Percentiles rank a stretch among this genome's conserved stretches.
phyloP scores from a whole-genome alignment of 129 eudicot genomes.

The sunflower (Helianthus annuus) region DNA sequence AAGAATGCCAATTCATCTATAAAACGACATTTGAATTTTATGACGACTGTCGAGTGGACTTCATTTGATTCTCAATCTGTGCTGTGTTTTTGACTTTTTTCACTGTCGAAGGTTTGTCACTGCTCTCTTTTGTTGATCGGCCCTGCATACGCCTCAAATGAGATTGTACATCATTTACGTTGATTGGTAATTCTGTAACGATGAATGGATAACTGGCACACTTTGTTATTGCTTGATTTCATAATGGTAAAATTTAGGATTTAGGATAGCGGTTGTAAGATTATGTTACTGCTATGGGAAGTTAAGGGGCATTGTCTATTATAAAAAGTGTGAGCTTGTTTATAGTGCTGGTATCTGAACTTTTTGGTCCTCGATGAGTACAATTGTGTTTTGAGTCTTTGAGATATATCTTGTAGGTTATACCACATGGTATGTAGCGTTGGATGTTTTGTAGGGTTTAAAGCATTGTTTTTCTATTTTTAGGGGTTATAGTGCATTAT shows the following conservation, averaged over 20 bases:
- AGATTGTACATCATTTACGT: neutral
- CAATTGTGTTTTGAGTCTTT: neutral
- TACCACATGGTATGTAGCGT: neutral
- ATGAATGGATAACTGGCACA: neutral
- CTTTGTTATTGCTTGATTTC: conserved; percentile 10
- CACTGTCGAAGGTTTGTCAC: neutral
- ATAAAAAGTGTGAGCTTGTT: neutral
- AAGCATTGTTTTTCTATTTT: neutral
- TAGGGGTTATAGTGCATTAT: conserved; percentile 20
- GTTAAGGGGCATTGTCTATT: conserved; percentile 5
- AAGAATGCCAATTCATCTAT: neutral
- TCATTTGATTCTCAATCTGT: neutral
- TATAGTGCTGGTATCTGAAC: neutral
- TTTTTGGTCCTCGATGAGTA: conserved; percentile 1
- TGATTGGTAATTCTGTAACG: neutral
- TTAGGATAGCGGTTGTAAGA: neutral
- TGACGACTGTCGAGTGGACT: neutral
- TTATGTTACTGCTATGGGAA: conserved; percentile 4
- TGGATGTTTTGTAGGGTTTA: conserved; percentile 11
- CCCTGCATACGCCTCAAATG: neutral
- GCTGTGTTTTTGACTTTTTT: neutral
- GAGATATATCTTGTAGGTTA: neutral
- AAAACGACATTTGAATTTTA: neutral
- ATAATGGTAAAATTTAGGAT: conserved; percentile 6
- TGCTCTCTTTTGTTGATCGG: neutral